Conservation (phyloP, 768 basidiomycete species). For the Amanita thiersii region DNA sequence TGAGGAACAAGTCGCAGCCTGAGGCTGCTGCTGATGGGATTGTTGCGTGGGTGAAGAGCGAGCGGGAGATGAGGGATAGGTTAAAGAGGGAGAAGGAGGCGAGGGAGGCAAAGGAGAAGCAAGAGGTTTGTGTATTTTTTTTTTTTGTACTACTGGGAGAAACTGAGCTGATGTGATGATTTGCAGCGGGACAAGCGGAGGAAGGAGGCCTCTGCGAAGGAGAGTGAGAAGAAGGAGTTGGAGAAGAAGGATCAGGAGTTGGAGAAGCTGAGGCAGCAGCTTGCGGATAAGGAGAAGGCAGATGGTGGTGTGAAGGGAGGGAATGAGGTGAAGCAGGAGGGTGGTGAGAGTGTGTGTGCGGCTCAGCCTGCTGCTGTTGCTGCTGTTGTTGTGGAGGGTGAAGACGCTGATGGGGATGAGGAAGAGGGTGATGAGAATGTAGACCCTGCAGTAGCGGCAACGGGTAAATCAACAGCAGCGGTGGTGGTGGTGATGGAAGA, state of each 20-base stretch:
- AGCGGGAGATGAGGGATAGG: slow-evolving; percentile 69
- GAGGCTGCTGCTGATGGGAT: slow-evolving; percentile 65
- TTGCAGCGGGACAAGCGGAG: slow-evolving; percentile 39
- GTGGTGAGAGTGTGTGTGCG: slow-evolving; percentile 16
- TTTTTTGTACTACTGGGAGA: neutral
- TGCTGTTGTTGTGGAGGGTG: slow-evolving; percentile 16
- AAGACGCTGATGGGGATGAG: slow-evolving; percentile 23
- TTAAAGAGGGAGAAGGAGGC: slow-evolving; percentile 69
- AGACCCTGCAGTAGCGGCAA: slow-evolving; percentile 16
- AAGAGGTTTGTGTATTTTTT: slow-evolving; percentile 41
- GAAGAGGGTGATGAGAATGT: slow-evolving; percentile 37
- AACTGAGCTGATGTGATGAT: slow-evolving; percentile 1
- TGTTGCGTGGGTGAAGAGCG: slow-evolving; percentile 63
- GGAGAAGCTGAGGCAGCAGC: slow-evolving; percentile 40
- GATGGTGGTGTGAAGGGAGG: slow-evolving; percentile 28
- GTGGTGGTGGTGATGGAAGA: neutral
- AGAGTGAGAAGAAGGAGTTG: slow-evolving; percentile 51
- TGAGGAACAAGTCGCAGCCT: slow-evolving; percentile 80
- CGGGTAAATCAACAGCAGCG: neutral
- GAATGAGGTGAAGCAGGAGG: slow-evolving; percentile 16
- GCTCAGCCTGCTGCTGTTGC: slow-evolving; percentile 17
- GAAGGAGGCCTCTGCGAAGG: slow-evolving; percentile 48
- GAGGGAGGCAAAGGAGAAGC: slow-evolving; percentile 57
- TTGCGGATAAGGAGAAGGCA: slow-evolving; percentile 47
- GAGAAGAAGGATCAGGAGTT: slow-evolving; percentile 60